phyloP scores from a whole-genome alignment of 805 yeast species.

The Sugiyamaella chiloensis region DNA sequence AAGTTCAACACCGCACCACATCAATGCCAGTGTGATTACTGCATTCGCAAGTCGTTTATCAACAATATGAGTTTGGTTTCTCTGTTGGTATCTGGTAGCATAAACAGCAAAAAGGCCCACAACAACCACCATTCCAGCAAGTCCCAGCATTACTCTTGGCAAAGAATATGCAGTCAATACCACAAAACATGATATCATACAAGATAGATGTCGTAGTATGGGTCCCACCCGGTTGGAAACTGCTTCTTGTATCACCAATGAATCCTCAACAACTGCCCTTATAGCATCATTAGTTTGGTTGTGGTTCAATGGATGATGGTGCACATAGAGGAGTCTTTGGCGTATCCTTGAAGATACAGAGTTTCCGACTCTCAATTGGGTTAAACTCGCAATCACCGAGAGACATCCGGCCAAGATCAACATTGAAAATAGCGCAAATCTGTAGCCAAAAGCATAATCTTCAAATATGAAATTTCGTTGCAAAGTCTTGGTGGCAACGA shows the following conservation, averaged over 20 bases:
- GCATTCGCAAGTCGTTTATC: background rate
- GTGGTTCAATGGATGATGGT: background rate
- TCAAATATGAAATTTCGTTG: background rate
- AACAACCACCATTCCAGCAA: background rate
- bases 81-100: background rate
- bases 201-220: background rate
- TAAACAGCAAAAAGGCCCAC: background rate
- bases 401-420: background rate
- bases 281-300: background rate
- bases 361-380: background rate
- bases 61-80: background rate
- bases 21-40: background rate
- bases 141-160: background rate
- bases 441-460: background rate
- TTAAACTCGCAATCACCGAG: background rate
- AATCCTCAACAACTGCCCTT: background rate
- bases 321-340: background rate
- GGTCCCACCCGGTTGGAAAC: background rate
- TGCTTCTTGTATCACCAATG: background rate
- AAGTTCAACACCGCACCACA: background rate
- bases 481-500: background rate
- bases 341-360: background rate
- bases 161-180: background rate
- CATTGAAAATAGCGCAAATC: background rate
- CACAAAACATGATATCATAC: background rate